phyloP scores from a whole-genome alignment of 2,329 filamentous ascomycete genomes.

The Claviceps sorghi region DNA sequence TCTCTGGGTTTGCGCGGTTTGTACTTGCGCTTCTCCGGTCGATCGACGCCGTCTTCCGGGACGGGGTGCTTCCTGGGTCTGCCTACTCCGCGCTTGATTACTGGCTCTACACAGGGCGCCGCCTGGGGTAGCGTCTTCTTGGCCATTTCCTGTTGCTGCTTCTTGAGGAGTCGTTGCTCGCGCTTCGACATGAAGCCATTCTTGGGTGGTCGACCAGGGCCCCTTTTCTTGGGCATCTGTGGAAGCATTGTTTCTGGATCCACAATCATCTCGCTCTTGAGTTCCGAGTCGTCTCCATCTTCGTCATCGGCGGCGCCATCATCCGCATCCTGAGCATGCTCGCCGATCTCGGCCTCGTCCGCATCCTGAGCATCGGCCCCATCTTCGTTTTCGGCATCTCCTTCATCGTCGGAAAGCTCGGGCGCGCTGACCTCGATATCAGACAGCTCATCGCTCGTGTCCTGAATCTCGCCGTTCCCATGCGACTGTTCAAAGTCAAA shows the following conservation, averaged over 20 bases:
- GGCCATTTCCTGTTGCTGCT: slow-evolving; percentile 32
- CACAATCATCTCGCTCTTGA: slow-evolving; percentile 16
- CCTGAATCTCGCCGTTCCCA: slow-evolving; percentile 39
- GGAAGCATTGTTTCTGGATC: slow-evolving; percentile 23
- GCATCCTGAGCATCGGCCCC: slow-evolving; percentile 6
- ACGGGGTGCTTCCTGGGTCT: slow-evolving; percentile 49
- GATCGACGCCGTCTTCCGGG: slow-evolving; percentile 39
- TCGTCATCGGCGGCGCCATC: slow-evolving; percentile 10
- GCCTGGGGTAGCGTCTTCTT: slow-evolving; percentile 36
- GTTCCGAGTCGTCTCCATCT: slow-evolving; percentile 8
- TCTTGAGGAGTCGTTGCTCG: slow-evolving; percentile 50
- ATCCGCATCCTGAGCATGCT: slow-evolving; percentile 7
- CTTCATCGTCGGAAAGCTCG: slow-evolving; percentile 26
- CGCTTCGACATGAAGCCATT: slow-evolving; percentile 74
- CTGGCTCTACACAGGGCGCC: slow-evolving; percentile 30
- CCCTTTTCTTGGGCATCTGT: slow-evolving; percentile 49
- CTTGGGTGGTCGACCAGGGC: slow-evolving; percentile 68
- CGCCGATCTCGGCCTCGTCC: slow-evolving; percentile 10
- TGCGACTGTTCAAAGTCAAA: slow-evolving; percentile 55
- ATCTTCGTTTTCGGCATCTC: slow-evolving; percentile 13
- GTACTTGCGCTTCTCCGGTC: slow-evolving; percentile 50
- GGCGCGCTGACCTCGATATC: slow-evolving; percentile 27
- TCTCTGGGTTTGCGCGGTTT: slow-evolving; percentile 47
- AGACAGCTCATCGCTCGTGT: slow-evolving; percentile 40
- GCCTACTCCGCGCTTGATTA: slow-evolving; percentile 49